Base-by-base conservation (phyloP, 2,329 filamentous ascomycete genomes). In the Leptographium wingfieldii region DNA sequence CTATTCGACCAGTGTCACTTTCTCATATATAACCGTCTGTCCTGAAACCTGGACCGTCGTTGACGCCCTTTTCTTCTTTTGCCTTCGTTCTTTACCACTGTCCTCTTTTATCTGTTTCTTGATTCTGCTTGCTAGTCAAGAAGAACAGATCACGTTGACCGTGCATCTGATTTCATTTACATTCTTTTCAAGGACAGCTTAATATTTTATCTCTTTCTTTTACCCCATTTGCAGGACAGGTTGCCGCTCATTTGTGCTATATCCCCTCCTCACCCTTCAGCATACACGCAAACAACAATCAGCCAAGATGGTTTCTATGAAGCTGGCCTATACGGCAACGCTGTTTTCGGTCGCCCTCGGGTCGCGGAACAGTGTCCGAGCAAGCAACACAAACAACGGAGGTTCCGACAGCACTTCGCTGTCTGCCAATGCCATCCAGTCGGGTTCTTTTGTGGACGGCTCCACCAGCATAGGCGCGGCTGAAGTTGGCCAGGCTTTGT, bases 391-490 rank as follows among this genome's bases (percentile, higher is more conserved):
- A 33, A 61, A 62, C 31, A 60, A 58, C 27, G 60, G 5, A 59
- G 14, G 49, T 55, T 68, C 80, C 11, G 66, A 68, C 60, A 61
- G 64, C 61, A 67, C 67, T 12, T 66, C 65, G 2, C 65, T 69
- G 7, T 48, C 58, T 16, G 51, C 63, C 12, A 63, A 69, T 48
- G 68, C 65, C 31, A 66, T 74, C 55, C 72, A 74, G 63, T 62
- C 64, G 38, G 72, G 69, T 33, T 74, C 71, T 1, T 68, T 68
- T 56, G 65, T 68, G 29, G 71, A 71, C 61, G 73, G 73, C 12
- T 65, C 66, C 29, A 38, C 65, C n/a, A 69, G 67, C 2, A 63
- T 71, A 2, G 71, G 70, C 46, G 67, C 68, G 16, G 43, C 43
- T 3, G 66, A 68, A 33, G 66, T 65, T 19, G 66, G 64, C 33